Conservation (phyloP, 2,329 filamentous ascomycete genomes). For the Aspergillus fructus region DNA sequence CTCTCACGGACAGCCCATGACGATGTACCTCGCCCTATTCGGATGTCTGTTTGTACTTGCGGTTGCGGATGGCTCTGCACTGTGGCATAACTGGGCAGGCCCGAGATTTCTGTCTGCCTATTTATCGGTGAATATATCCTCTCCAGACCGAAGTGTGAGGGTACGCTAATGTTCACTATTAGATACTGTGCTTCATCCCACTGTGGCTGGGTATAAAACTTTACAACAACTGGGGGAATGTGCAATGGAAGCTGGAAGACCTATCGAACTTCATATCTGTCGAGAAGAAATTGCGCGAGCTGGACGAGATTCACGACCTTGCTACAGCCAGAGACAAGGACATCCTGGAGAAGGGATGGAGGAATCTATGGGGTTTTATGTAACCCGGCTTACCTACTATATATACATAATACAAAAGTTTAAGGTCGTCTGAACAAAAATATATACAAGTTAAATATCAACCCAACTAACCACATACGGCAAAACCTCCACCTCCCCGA, state of each 20-base stretch:
- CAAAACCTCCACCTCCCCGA: background rate
- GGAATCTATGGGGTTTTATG: constrained; percentile 18
- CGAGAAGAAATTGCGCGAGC: constrained; percentile 27
- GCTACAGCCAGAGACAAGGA: constrained; percentile 12
- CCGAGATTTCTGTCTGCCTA: constrained; percentile 41
- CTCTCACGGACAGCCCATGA: constrained; percentile 39
- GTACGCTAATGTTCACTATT: background rate
- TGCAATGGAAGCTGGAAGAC: constrained; percentile 33
- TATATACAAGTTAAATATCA: background rate
- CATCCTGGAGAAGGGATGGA: constrained; percentile 7
- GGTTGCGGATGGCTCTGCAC: constrained; percentile 33
- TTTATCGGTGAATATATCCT: constrained; percentile 34
- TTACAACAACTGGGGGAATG: constrained; percentile 15
- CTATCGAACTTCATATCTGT: constrained; percentile 28
- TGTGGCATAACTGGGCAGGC: constrained; percentile 38
- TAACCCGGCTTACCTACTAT: background rate
- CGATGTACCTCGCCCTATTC: constrained; percentile 35
- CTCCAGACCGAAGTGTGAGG: background rate
- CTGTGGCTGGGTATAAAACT: constrained; percentile 32
- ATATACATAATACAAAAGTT: background rate
- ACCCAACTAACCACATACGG: background rate
- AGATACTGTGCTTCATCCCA: constrained; percentile 32
- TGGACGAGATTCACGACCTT: constrained; percentile 30
- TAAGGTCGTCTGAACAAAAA: too few relatives aligned
- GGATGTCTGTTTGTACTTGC: constrained; percentile 39